These are phyloP conservation scores for Luzula sylvatica DNA, from an alignment of 176 grass and related monocot genomes.

Conservation along the genomic window DNA sequence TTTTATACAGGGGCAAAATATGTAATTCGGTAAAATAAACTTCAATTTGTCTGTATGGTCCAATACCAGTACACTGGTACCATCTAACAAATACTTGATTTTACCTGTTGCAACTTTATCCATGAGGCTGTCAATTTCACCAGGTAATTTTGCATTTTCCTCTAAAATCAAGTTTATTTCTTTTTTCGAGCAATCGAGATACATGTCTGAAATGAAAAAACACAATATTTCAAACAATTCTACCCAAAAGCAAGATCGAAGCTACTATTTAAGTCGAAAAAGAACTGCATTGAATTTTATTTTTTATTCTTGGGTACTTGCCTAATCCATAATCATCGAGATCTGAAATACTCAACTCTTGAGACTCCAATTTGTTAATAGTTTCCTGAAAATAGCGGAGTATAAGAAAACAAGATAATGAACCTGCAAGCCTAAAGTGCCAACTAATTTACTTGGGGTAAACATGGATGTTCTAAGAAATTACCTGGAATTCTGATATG, in stretches of 20 bases:
- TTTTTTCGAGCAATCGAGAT: slow-evolving; percentile 44
- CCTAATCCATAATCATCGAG: slow-evolving; percentile 26
- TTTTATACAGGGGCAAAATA: no score
- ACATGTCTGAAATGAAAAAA: slow-evolving; percentile 20
- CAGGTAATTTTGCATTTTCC: slow-evolving; percentile 28
- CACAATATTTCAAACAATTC: not conserved
- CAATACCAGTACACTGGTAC: not conserved
- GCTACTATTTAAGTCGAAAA: no score
- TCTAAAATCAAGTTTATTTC: slow-evolving; percentile 30
- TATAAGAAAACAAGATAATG: slow-evolving; percentile 6
- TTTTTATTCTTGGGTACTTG: slow-evolving; percentile 13
- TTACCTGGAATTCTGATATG: slow-evolving; percentile 33
- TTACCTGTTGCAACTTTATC: slow-evolving; percentile 29
- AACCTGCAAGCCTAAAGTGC: not conserved
- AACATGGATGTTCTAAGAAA: not conserved
- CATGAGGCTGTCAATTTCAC: slow-evolving; percentile 37
- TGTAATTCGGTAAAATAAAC: no score
- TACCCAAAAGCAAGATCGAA: no score
- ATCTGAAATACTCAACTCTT: slow-evolving; percentile 8
- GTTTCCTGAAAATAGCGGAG: slow-evolving; percentile 16
- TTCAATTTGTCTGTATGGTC: no score
- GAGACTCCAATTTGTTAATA: slow-evolving; percentile 22
- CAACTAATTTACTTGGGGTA: not conserved
- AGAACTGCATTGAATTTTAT: not conserved
- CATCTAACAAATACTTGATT: slow-evolving; percentile 3